phyloP scores from a whole-genome alignment of 306 rosid genomes.

The Vigna mungo region DNA sequence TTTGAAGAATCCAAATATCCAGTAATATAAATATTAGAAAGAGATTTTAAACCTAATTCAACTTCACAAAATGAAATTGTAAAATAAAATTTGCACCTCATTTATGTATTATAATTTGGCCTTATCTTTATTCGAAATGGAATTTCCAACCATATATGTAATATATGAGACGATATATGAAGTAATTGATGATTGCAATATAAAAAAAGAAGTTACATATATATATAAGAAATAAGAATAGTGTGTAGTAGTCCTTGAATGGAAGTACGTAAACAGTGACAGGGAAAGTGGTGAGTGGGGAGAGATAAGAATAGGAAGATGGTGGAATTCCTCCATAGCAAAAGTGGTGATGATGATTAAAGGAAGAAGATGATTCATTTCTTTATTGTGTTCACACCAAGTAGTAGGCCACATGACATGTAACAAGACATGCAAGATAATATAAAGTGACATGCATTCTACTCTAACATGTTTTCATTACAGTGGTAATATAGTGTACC shows the following conservation, averaged over 20 bases:
- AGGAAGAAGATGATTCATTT: neutral
- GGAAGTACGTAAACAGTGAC: neutral
- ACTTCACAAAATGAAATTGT: too few species aligned
- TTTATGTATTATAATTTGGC: too few species aligned
- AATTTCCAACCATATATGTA: too few species aligned
- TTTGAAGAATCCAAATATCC: too few species aligned
- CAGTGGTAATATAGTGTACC: neutral
- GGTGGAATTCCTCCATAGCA: constrained; percentile 6
- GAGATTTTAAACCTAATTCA: too few species aligned
- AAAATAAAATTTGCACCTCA: too few species aligned
- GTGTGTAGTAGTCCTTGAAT: too few species aligned
- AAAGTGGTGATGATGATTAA: neutral
- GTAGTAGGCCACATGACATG: neutral
- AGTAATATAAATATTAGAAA: too few species aligned
- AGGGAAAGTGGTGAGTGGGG: neutral
- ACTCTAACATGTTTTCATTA: neutral
- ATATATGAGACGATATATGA: too few species aligned
- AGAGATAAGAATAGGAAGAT: neutral
- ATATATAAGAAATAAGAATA: neutral
- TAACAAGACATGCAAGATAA: neutral
- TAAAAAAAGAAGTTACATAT: neutral
- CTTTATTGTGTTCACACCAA: neutral
- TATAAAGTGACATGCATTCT: neutral
- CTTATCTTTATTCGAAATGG: too few species aligned
- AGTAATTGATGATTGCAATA: neutral